Evolutionary conservation across 441 rosid species (phyloP).

Genomic region (Codiaeum variegatum): DNA sequence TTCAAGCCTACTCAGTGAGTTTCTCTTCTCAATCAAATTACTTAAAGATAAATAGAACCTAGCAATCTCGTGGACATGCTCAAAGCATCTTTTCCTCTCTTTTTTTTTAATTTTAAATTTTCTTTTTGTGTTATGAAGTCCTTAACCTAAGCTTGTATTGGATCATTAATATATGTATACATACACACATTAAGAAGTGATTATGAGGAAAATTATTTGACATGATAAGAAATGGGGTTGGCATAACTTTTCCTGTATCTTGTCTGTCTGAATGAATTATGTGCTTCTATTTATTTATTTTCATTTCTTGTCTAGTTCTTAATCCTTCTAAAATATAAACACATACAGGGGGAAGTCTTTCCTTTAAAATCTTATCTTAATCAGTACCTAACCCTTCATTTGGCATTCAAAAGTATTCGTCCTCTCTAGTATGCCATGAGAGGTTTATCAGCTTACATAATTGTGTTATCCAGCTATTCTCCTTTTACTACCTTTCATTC

Average conservation of each 20-base stretch:
- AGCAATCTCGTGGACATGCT: not conserved
- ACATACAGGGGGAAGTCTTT: conserved; percentile 41
- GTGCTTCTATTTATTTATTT: not conserved
- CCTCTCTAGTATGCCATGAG: conserved; percentile 55
- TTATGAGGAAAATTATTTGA: not conserved
- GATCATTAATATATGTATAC: no score
- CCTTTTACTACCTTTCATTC: conserved; percentile 40
- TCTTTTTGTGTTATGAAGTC: not conserved
- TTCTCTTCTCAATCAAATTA: no score
- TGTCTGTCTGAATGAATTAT: not conserved
- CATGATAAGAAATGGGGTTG: not conserved
- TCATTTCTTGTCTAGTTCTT: not conserved
- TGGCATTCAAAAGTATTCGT: conserved; percentile 46
- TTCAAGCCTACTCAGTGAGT: conserved; percentile 59
- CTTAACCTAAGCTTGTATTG: not conserved
- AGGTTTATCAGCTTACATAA: conserved; percentile 56
- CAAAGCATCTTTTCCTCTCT: not conserved
- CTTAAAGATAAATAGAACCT: not conserved
- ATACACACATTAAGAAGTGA: not conserved
- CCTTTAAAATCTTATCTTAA: conserved; percentile 50
- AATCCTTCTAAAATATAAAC: not conserved
- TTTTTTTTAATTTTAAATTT: not conserved
- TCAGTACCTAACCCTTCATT: conserved; percentile 46
- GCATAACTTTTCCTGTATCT: not conserved
- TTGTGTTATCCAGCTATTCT: conserved; percentile 60